These are phyloP conservation scores for Hymenoscyphus fructigenus DNA, from an alignment of 2,329 filamentous ascomycete species.

Conservation along the genomic window DNA sequence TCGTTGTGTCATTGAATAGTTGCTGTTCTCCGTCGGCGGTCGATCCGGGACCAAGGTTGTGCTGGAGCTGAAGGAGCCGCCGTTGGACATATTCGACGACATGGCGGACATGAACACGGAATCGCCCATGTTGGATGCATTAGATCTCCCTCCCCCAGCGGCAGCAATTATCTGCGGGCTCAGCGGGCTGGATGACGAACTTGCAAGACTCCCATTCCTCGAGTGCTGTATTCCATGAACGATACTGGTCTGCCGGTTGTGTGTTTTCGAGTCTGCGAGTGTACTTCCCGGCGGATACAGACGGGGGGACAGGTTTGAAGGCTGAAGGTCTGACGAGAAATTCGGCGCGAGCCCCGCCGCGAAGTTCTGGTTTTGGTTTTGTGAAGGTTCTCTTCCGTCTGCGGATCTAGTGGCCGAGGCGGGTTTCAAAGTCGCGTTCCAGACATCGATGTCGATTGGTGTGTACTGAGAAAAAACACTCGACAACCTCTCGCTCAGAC, in stretches of 20 bases:
- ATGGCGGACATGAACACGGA: constrained; percentile 28
- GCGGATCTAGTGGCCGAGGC: constrained; percentile 24
- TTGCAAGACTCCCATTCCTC: constrained; percentile 82
- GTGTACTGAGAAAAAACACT: constrained; percentile 20
- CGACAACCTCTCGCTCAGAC: constrained; percentile 30
- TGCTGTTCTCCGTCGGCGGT: constrained; percentile 45
- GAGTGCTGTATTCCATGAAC: constrained; percentile 94
- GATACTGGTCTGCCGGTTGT: constrained; percentile 95
- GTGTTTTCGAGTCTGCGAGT: constrained; percentile 55
- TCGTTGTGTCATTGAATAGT: constrained; percentile 47
- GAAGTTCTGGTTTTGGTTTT: constrained; percentile 21
- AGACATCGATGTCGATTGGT: constrained; percentile 30
- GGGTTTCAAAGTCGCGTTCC: constrained; percentile 35
- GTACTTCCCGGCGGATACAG: constrained; percentile 36
- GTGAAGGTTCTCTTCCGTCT: constrained; percentile 28
- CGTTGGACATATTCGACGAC: constrained; percentile 30
- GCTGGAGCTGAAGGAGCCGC: constrained; percentile 34
- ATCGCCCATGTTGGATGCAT: constrained; percentile 36
- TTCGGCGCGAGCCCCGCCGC: constrained; percentile 18
- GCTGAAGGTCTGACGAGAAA: constrained; percentile 26
- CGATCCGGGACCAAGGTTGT: constrained; percentile 37
- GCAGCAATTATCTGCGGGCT: constrained; percentile 83
- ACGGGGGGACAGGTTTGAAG: constrained; percentile 31
- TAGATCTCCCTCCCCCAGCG: constrained; percentile 45
- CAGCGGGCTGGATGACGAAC: constrained; percentile 77